Evolutionary conservation across 257 asterid genomes (phyloP), one percentile per base, ranked within the genome.

Genomic region (Primulina huaijiensis): DNA sequence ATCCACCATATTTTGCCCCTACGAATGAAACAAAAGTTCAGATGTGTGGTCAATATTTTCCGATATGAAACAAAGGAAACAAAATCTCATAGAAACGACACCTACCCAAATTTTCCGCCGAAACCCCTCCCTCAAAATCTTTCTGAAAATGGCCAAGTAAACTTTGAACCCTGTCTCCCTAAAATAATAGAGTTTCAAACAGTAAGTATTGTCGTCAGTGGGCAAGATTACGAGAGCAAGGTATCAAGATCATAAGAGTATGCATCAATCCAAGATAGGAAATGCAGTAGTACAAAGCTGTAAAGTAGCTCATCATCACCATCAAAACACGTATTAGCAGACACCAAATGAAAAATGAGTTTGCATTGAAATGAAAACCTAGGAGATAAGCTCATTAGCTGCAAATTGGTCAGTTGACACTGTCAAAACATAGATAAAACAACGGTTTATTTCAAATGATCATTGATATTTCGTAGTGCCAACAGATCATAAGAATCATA

Each of bases 1-100:
- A 93, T 46, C 88, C 97, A 79, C 99, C 99, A 82, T 59, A 93
- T 77, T 81, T 89, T 68, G 97, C 78, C 78, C 98, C 98, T 93
- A 86, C 58, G 33, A 80, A 76, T 72, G 59, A 68, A 76, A 61
- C 72, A 68, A 70, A n/a, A 67, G 59, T 74, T 71, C 35, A 66
- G 53, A 69, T 62, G 65, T 72, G 70, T 56, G 38, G 78, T 76
- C 57, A 71, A 74, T 55, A 35, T 64, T 77, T 71, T 71, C 38
- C 17, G 23, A 52, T 19, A 71, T 72, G 73, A 70, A 64, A 55
- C 25, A 76, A 61, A 33, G 55, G 50, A 76, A 65, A 75, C 52
- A 72, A 65, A 64, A 46, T 67, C 34, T 31, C 62, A 69, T 64
- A 33, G 59, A 72, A 46, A 67, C 65, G 60, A 66, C 73, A 83